Evolutionary conservation across 2,329 filamentous ascomycete genomes (phyloP).

Genomic region (Stagonosporopsis rhizophila): DNA sequence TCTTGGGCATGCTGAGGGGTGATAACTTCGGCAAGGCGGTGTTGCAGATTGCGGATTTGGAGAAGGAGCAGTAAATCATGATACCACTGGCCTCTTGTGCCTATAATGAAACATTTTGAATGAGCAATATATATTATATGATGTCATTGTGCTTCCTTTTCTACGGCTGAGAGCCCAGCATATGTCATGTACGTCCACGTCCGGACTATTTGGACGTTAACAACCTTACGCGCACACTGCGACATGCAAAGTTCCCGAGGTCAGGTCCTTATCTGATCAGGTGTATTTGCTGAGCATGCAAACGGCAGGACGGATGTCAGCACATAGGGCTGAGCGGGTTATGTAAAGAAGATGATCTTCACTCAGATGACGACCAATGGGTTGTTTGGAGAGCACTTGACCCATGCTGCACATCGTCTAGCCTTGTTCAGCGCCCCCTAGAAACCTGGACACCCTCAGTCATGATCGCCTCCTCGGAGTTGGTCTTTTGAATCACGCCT

Average conservation of each 20-base stretch:
- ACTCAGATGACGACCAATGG: too few relatives aligned
- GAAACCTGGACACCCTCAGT: too few relatives aligned
- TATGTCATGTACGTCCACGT: background rate
- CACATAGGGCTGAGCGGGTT: background rate
- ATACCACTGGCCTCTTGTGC: slow-evolving; percentile 14
- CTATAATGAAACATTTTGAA: slow-evolving; percentile 5
- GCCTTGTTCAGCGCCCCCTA: too few relatives aligned
- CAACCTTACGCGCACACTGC: background rate
- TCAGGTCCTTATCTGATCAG: background rate
- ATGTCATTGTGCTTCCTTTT: too few relatives aligned
- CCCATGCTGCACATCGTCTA: too few relatives aligned
- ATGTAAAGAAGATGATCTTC: too few relatives aligned
- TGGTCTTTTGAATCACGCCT: too few relatives aligned
- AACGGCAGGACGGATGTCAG: background rate
- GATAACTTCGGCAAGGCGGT: slow-evolving; percentile 89
- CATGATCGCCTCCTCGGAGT: too few relatives aligned
- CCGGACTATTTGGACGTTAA: background rate
- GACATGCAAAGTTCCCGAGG: background rate
- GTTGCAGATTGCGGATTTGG: slow-evolving; percentile 64
- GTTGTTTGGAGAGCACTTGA: too few relatives aligned
- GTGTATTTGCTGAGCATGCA: background rate
- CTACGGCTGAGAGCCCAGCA: background rate
- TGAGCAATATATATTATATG: background rate
- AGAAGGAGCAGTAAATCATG: slow-evolving; percentile 35
- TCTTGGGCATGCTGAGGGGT: slow-evolving; percentile 77